Percentiles rank a stretch among this genome's conserved stretches.
These are phyloP conservation scores for Solanum tarijense DNA, from an alignment of 257 asterid species.

Conservation along the genomic window DNA sequence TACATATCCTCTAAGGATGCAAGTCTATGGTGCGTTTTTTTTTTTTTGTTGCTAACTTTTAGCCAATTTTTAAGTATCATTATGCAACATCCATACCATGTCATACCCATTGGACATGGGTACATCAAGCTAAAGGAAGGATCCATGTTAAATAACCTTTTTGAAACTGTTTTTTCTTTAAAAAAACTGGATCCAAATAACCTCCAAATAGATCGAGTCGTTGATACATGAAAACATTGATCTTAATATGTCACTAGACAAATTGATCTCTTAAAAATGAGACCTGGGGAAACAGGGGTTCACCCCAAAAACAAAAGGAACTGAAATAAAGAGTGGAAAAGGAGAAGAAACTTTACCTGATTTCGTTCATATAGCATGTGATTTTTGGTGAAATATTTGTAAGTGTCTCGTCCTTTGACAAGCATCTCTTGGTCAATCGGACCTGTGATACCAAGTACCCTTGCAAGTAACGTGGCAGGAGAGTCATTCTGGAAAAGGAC, in stretches of 20 bases:
- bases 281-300: background rate
- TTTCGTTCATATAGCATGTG: slow-evolving; percentile 27
- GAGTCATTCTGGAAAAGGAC: slow-evolving; percentile 29
- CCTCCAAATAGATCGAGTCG: background rate
- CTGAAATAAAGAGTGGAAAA: background rate
- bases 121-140: background rate
- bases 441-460: slow-evolving; percentile 22
- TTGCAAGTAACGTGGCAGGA: slow-evolving; percentile 20
- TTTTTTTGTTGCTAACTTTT: background rate
- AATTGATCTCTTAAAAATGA: background rate
- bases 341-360: slow-evolving; percentile 2
- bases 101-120: background rate
- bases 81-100: background rate
- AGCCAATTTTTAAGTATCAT: background rate
- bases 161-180: background rate
- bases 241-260: background rate
- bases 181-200: background rate
- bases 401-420: slow-evolving; percentile 22
- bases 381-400: slow-evolving; percentile 23
- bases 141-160: background rate
- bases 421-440: slow-evolving; percentile 26
- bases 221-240: background rate
- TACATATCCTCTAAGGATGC: background rate
- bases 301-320: background rate
- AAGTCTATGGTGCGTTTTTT: background rate